These are phyloP conservation scores for Saprolegnia diclina DNA, from an alignment of 352 stramenopile genomes.

Conservation along the genomic window DNA sequence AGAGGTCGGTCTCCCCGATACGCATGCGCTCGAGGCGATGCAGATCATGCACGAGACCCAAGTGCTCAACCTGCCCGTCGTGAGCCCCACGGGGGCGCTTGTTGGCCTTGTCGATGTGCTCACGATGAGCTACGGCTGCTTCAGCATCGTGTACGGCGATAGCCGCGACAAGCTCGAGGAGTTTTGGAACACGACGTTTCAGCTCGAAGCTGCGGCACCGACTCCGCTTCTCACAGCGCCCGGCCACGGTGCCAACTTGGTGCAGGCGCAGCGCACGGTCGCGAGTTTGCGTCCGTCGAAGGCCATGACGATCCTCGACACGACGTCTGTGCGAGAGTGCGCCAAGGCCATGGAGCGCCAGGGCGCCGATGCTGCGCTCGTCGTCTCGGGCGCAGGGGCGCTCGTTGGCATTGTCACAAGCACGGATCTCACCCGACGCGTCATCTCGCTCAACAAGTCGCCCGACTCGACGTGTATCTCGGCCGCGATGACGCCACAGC, in stretches of 20 bases:
- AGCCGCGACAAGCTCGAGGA: constrained; percentile 85
- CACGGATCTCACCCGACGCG: constrained; percentile 75
- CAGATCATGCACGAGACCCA: constrained; percentile 87
- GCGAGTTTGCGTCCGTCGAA: constrained; percentile 75
- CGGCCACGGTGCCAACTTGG: constrained; percentile 54
- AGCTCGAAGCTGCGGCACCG: constrained; percentile 61
- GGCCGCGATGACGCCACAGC: constrained; percentile 79
- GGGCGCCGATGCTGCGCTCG: constrained; percentile 88
- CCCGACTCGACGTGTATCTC: constrained; percentile 61
- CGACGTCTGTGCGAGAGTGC: constrained; percentile 78
- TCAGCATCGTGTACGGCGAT: constrained; percentile 83
- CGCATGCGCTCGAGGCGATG: constrained; percentile 74
- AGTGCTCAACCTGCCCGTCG: constrained; percentile 72
- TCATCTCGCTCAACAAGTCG: constrained; percentile 73
- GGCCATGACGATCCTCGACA: constrained; percentile 84
- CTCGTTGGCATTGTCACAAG: constrained; percentile 95
- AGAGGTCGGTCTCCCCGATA: constrained; percentile 59
- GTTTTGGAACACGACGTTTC: constrained; percentile 83
- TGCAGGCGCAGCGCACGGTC: constrained; percentile 56
- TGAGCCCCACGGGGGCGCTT: constrained; percentile 52
- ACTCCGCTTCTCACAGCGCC: constrained; percentile 35
- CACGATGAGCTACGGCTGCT: constrained; percentile 80
- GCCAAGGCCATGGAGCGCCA: constrained; percentile 85
- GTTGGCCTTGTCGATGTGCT: constrained; percentile 81
- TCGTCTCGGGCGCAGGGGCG: constrained; percentile 83